These are phyloP conservation scores for Bipolaris gigantea DNA, from an alignment of 2,329 filamentous ascomycete genomes.

Conservation along the genomic window DNA sequence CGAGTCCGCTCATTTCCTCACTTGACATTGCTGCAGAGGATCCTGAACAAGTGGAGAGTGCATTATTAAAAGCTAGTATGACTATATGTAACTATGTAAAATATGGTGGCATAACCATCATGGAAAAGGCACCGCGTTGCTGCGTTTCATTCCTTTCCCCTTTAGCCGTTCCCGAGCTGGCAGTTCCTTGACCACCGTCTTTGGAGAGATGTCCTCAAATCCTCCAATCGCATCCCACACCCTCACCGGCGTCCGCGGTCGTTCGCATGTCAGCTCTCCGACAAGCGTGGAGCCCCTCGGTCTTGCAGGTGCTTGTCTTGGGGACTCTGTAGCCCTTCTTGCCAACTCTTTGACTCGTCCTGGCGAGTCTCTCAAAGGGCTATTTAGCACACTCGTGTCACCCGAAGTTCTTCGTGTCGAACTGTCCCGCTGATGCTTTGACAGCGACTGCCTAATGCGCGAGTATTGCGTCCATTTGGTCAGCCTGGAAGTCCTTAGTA, in stretches of 20 bases:
- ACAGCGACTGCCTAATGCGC: constrained; percentile 26
- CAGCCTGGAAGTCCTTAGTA: constrained; percentile 24
- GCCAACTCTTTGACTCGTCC: constrained; percentile 10
- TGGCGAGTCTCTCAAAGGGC: constrained; percentile 7
- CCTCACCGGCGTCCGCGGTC: constrained; percentile 6
- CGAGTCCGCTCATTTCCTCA: neutral
- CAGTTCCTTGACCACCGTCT: constrained; percentile 6
- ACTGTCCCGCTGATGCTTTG: constrained; percentile 26
- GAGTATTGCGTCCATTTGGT: constrained; percentile 27
- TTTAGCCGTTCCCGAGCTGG: constrained; percentile 11
- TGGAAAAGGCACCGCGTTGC: constrained; percentile 5
- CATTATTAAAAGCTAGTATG: constrained; percentile 12
- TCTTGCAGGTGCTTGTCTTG: constrained; percentile 1
- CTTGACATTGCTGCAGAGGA: neutral
- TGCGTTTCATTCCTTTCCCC: constrained; percentile 16
- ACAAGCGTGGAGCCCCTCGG: constrained; percentile 5
- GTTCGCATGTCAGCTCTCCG: neutral
- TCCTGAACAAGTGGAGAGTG: constrained; percentile 11
- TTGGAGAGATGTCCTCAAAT: constrained; percentile 8
- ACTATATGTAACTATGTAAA: constrained; percentile 8
- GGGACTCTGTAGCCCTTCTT: constrained; percentile 8
- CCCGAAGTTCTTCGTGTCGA: constrained; percentile 23
- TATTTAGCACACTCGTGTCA: constrained; percentile 2
- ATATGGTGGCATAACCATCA: constrained; percentile 3
- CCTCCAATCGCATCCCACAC: constrained; percentile 2